Percentiles rank a stretch among this genome's conserved stretches.
Evolutionary conservation across 352 stramenopile genomes (phyloP).

Genomic region (Phytophthora kernoviae): DNA sequence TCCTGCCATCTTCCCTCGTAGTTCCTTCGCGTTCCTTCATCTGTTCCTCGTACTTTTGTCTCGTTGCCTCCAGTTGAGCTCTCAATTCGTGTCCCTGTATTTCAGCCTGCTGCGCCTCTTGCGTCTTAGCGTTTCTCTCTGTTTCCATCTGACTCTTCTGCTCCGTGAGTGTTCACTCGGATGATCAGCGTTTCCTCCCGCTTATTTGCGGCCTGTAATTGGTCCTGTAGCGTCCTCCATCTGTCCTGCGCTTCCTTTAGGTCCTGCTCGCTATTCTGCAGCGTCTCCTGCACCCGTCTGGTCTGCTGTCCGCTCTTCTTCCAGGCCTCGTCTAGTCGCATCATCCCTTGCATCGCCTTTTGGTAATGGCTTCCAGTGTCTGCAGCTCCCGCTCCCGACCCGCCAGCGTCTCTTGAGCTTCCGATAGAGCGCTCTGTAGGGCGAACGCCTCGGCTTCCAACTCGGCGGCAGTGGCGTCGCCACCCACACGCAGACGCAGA

Average conservation of each 20-base stretch:
- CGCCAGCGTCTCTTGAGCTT: conserved; percentile 57
- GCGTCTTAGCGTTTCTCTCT: conserved; percentile 23
- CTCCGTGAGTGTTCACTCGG: conserved; percentile 20
- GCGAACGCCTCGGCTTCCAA: conserved; percentile 81
- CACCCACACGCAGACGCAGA: conserved; percentile 71
- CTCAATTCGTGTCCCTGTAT: conserved; percentile 27
- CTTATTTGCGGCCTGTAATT: conserved; percentile 14
- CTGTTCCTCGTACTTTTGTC: conserved; percentile 31
- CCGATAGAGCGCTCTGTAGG: conserved; percentile 56
- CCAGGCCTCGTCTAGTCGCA: conserved; percentile 79
- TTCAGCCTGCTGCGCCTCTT: conserved; percentile 14
- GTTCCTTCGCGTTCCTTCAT: conserved; percentile 32
- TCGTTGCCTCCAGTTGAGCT: conserved; percentile 29
- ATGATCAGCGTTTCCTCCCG: conserved; percentile 18
- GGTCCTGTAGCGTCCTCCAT: conserved; percentile 22
- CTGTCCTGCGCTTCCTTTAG: conserved; percentile 10
- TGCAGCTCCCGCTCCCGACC: conserved; percentile 47
- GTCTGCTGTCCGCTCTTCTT: conserved; percentile 51
- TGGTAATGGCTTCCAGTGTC: conserved; percentile 58
- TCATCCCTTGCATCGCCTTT: conserved; percentile 70
- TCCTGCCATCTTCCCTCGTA: conserved; percentile 36
- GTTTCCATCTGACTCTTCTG: conserved; percentile 48
- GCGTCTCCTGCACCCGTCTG: conserved; percentile 19
- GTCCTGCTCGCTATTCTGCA: conserved; percentile 22
- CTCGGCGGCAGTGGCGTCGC: conserved; percentile 72